Evolutionary conservation across 2,329 filamentous ascomycete genomes (phyloP).

Genomic region (Colletotrichum brevisporum): DNA sequence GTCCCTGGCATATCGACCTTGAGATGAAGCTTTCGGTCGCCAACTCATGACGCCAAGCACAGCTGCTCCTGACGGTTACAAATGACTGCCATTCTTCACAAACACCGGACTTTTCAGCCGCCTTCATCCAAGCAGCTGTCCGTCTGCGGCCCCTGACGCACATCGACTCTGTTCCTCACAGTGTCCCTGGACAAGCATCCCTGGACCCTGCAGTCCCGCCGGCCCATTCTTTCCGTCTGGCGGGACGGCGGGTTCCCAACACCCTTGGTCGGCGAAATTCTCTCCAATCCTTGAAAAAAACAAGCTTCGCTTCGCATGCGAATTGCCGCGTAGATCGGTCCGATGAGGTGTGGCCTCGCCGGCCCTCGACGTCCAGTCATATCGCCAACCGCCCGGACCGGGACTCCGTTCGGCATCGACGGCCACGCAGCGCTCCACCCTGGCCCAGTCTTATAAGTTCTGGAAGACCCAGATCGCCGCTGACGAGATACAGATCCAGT

Average conservation of each 20-base stretch:
- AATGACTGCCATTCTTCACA: too few species aligned
- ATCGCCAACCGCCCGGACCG: conserved; percentile 7
- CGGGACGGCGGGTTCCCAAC: not conserved
- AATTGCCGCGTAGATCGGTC: conserved; percentile 16
- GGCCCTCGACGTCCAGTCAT: not conserved
- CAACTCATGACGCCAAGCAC: too few species aligned
- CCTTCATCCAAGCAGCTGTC: too few species aligned
- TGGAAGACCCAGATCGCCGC: not conserved
- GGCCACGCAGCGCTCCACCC: conserved; percentile 1
- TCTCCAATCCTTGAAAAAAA: not conserved
- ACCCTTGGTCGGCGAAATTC: not conserved
- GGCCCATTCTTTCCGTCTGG: not conserved
- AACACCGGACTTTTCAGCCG: too few species aligned
- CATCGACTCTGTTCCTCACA: not conserved
- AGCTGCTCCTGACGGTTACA: too few species aligned
- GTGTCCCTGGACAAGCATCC: not conserved
- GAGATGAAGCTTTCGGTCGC: not conserved
- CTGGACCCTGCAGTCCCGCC: not conserved
- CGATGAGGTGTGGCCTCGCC: not conserved
- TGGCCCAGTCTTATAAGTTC: conserved; percentile 4
- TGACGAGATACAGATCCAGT: not conserved
- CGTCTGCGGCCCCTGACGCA: too few species aligned
- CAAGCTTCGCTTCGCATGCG: not conserved
- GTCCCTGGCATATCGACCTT: not conserved
- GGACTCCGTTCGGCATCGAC: conserved; percentile 1